These are phyloP conservation scores for Maudiozyma turicensis DNA, from an alignment of 805 yeast species.

Conservation along the genomic window DNA sequence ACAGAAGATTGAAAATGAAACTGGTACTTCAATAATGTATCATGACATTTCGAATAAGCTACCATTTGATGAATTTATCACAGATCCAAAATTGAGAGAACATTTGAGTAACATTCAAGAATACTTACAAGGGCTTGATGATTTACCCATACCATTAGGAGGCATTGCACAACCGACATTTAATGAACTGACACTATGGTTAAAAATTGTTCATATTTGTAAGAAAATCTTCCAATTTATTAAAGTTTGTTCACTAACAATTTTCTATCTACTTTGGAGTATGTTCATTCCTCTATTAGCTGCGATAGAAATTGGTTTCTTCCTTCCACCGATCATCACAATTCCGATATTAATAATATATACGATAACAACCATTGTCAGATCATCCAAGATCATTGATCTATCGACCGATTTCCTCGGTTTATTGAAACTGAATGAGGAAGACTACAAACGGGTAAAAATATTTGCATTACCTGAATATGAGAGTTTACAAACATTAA, in stretches of 20 bases:
- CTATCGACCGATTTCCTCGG: conserved; percentile 20
- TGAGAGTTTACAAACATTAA: background rate
- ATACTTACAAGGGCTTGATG: too few relatives aligned
- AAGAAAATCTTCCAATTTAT: background rate
- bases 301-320: conserved; percentile 12
- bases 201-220: background rate
- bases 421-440: conserved; percentile 7
- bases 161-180: background rate
- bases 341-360: background rate
- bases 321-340: conserved; percentile 12
- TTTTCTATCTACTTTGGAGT: conserved; percentile 4
- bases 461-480: background rate
- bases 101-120: background rate
- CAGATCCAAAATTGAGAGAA: background rate
- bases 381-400: conserved; percentile 19
- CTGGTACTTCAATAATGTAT: background rate
- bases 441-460: background rate
- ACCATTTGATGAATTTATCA: background rate
- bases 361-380: conserved; percentile 12
- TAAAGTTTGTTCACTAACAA: background rate
- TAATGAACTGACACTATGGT: background rate
- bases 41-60: background rate
- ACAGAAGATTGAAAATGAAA: background rate
- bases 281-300: conserved; percentile 16
- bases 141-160: too few relatives aligned